Evolutionary conservation across 257 asterid genomes (phyloP).

Genomic region (Linderniella brevidens): DNA sequence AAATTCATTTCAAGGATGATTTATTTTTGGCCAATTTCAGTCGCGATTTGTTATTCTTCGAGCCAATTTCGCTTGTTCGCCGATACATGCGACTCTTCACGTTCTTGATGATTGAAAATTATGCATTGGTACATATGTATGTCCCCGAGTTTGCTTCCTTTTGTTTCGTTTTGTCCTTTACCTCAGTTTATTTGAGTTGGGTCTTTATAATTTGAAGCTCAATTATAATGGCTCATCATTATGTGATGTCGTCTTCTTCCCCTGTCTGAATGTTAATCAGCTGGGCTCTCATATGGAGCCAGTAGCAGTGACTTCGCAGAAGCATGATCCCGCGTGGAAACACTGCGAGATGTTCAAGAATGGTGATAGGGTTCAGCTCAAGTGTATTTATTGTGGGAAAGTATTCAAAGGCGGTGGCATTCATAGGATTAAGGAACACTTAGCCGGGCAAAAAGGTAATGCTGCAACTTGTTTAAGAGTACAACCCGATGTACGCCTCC

Average conservation of each 20-base stretch:
- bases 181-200: too few relatives aligned
- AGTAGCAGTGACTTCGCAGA: constrained; percentile 71
- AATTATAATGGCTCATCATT: constrained; percentile 1
- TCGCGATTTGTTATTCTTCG: too few relatives aligned
- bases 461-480: constrained; percentile 90
- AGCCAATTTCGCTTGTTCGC: too few relatives aligned
- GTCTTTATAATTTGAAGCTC: not conserved
- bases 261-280: constrained; percentile 13
- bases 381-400: constrained; percentile 82
- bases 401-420: constrained; percentile 93
- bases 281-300: constrained; percentile 59
- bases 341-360: constrained; percentile 84
- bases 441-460: constrained; percentile 93
- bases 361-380: constrained; percentile 73
- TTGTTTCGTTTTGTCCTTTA: too few relatives aligned
- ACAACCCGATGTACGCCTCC: constrained; percentile 55
- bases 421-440: constrained; percentile 91
- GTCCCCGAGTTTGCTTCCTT: too few relatives aligned
- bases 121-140: too few relatives aligned
- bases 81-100: too few relatives aligned
- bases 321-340: constrained; percentile 98
- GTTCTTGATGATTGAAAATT: too few relatives aligned
- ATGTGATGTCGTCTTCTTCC: constrained; percentile 5
- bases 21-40: too few relatives aligned
- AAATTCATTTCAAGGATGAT: too few relatives aligned